These are phyloP conservation scores for Hibiscus mutabilis DNA, from an alignment of 345 rosid genomes.

Conservation along the genomic window DNA sequence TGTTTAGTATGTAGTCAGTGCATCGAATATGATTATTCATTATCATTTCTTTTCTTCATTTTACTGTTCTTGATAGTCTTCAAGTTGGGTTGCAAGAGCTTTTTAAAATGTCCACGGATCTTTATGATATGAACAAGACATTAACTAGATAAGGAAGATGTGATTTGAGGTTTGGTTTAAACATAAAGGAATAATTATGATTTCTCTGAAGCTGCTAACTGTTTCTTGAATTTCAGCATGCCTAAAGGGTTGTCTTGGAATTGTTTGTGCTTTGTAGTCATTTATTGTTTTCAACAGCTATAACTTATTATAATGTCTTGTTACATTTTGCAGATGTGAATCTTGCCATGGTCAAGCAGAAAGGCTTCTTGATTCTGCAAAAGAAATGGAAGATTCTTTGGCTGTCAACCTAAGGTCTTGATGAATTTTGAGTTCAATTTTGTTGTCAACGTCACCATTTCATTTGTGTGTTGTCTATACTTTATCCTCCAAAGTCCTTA, in stretches of 20 bases:
- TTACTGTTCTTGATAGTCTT: background rate
- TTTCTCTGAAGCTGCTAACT: background rate
- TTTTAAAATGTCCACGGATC: background rate
- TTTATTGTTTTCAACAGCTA: background rate
- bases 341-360: slow-evolving; percentile 98
- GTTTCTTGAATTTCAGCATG: background rate
- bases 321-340: slow-evolving; percentile 62
- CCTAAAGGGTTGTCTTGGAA: background rate
- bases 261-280: background rate
- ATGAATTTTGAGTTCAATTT: slow-evolving; percentile 4
- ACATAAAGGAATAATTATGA: background rate
- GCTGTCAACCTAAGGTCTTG: slow-evolving; percentile 87
- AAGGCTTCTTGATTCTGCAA: slow-evolving; percentile 95
- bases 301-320: background rate
- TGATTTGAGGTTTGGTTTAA: background rate
- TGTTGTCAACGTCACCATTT: slow-evolving; percentile 8
- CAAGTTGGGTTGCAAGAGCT: background rate
- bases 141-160: background rate
- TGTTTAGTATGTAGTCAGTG: background rate
- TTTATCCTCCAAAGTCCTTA: background rate
- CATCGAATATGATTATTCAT: background rate
- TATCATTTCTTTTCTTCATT: slow-evolving; percentile 7
- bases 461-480: background rate
- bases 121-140: background rate
- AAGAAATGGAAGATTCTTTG: slow-evolving; percentile 94